These are phyloP conservation scores for Parathielavia appendiculata DNA, from an alignment of 495 filamentous ascomycete genomes.

Conservation along the genomic window DNA sequence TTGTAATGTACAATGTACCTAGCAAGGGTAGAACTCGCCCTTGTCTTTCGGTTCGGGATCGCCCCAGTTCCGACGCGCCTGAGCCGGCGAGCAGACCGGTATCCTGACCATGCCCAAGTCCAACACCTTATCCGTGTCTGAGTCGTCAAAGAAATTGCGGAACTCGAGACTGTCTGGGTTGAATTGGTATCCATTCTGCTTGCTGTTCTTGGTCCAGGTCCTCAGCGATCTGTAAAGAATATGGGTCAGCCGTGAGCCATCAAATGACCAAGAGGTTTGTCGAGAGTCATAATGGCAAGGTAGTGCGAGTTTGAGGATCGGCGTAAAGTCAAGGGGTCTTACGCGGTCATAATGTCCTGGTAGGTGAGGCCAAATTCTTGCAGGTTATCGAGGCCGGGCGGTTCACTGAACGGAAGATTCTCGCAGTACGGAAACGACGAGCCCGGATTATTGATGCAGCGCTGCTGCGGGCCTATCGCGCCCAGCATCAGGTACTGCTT, in stretches of 20 bases:
- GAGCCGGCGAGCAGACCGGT: constrained; percentile 21
- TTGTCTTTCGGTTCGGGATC: too few relatives aligned
- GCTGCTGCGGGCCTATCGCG: neutral
- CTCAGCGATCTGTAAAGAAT: neutral
- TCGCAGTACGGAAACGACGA: neutral
- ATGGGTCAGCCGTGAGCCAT: neutral
- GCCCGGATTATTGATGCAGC: neutral
- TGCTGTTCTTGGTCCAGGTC: neutral
- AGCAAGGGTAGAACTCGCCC: too few relatives aligned
- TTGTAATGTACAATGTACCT: too few relatives aligned
- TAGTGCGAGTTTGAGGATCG: neutral
- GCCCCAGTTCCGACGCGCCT: too few relatives aligned
- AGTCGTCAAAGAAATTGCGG: neutral
- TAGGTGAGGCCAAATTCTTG: neutral
- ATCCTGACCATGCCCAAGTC: neutral
- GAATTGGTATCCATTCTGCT: neutral
- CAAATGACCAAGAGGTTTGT: too few relatives aligned
- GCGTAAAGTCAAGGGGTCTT: too few relatives aligned
- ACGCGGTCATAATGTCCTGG: neutral
- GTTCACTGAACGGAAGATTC: neutral
- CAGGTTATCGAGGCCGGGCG: neutral
- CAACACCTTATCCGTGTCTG: neutral
- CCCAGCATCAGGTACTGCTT: neutral
- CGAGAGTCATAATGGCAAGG: neutral
- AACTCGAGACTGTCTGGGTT: neutral